Evolutionary conservation across 176 grass and related monocot species (phyloP).

Genomic region (Carex myosuroides): DNA sequence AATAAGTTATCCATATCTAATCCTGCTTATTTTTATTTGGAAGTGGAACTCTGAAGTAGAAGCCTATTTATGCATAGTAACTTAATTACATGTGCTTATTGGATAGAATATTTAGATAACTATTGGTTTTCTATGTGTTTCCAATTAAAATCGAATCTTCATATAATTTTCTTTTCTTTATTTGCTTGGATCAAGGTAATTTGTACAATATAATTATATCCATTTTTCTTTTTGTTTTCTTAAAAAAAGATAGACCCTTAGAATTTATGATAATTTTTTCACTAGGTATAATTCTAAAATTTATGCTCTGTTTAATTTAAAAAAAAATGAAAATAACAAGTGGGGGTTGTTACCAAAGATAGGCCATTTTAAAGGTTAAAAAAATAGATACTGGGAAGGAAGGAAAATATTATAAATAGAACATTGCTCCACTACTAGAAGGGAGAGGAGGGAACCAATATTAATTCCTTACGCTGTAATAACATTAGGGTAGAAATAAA

Average conservation of each 20-base stretch:
- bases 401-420: background rate
- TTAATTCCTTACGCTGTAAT: background rate
- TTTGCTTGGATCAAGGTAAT: background rate
- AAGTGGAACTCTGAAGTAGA: background rate
- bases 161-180: background rate
- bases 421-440: background rate
- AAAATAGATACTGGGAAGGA: background rate
- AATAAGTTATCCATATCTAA: slow-evolving; percentile 12
- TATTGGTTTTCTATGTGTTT: background rate
- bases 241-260: background rate
- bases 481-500: background rate
- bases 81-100: background rate
- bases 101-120: background rate
- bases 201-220: background rate
- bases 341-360: background rate
- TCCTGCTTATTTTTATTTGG: slow-evolving; percentile 2
- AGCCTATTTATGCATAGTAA: background rate
- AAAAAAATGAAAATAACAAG: background rate
- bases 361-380: background rate
- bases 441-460: background rate
- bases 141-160: background rate
- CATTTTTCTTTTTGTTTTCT: too few species aligned
- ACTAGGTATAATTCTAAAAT: background rate
- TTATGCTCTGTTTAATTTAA: background rate
- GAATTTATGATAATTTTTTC: background rate